Percentiles rank a stretch among this genome's conserved stretches.
These are phyloP conservation scores for Chaetoceros muelleri DNA, from an alignment of 108 stramenopile species.

Conservation along the genomic window DNA sequence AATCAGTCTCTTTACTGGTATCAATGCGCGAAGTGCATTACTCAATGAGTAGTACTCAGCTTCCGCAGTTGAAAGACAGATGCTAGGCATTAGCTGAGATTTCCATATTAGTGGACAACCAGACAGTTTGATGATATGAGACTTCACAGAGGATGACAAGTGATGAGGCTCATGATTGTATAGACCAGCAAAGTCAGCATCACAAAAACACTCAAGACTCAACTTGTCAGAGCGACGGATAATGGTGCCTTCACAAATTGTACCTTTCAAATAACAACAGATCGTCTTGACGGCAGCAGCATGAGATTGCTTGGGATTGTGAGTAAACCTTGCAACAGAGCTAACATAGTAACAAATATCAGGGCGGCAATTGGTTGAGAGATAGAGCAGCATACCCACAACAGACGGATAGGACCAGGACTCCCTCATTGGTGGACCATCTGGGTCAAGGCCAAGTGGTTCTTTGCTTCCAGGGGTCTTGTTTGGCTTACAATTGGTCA, in stretches of 20 bases:
- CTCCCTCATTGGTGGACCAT: conserved; percentile 20
- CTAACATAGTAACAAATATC: conserved; percentile 18
- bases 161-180: conserved; percentile 6
- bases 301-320: conserved; percentile 12
- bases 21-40: conserved; percentile 4
- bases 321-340: conserved; percentile 5
- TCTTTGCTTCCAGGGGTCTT: conserved; percentile 13
- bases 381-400: conserved; percentile 35
- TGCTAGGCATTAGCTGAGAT: conserved; percentile 23
- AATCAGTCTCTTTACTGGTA: conserved; percentile 9
- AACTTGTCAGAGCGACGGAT: conserved; percentile 3
- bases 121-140: conserved; percentile 21
- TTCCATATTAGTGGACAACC: conserved; percentile 38
- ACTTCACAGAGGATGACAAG: conserved; percentile 17
- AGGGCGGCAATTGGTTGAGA: conserved; percentile 25
- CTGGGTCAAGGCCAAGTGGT: conserved; percentile 23
- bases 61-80: conserved; percentile 29
- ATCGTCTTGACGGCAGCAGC: conserved; percentile 15
- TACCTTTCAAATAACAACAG: conserved; percentile 14
- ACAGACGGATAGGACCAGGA: conserved; percentile 24
- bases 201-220: conserved; percentile 20
- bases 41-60: conserved; percentile 21
- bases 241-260: conserved; percentile 15
- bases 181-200: conserved; percentile 30
- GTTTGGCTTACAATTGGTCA: conserved; percentile 23